Percentiles rank a stretch among this genome's conserved stretches.
These are phyloP conservation scores for Elymus sibiricus DNA, from an alignment of 176 grass and related monocot species.

Conservation along the genomic window DNA sequence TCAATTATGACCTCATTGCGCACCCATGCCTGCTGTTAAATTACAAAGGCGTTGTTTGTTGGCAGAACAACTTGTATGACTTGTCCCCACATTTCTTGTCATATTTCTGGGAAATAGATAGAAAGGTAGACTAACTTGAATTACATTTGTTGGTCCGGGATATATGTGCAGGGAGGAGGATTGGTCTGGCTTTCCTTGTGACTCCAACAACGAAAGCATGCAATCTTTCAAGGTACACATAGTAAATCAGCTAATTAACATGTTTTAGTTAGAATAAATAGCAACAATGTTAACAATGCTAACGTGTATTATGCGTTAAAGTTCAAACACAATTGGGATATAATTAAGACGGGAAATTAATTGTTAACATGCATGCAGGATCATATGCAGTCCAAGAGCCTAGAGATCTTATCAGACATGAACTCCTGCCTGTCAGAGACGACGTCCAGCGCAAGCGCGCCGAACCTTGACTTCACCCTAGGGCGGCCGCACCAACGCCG, in stretches of 20 bases:
- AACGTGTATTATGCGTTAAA: neutral
- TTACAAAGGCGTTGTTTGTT: too few species aligned
- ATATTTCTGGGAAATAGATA: too few species aligned
- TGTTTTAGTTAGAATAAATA: neutral
- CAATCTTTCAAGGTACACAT: conserved; percentile 51
- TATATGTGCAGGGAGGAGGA: conserved; percentile 37
- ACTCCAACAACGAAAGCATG: conserved; percentile 44
- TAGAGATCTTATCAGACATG: conserved; percentile 68
- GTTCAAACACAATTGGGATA: neutral
- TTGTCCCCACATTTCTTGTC: too few species aligned
- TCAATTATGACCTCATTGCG: conserved; percentile 38
- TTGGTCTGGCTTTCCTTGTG: conserved; percentile 37
- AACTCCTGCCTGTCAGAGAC: conserved; percentile 64
- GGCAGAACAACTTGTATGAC: too few species aligned
- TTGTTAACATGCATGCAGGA: conserved; percentile 4
- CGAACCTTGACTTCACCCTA: conserved; percentile 70
- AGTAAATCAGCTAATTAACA: neutral
- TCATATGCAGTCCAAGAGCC: conserved; percentile 49
- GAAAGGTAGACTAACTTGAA: neutral
- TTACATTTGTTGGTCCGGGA: conserved; percentile 13
- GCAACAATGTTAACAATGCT: neutral
- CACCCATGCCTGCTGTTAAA: conserved; percentile 1
- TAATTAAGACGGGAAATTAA: neutral
- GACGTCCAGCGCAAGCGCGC: conserved; percentile 43
- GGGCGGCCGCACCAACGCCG: conserved; percentile 36